These are phyloP conservation scores for Symbiodinium pilosum DNA, from an alignment of 73 alveolate genomes.

Conservation along the genomic window DNA sequence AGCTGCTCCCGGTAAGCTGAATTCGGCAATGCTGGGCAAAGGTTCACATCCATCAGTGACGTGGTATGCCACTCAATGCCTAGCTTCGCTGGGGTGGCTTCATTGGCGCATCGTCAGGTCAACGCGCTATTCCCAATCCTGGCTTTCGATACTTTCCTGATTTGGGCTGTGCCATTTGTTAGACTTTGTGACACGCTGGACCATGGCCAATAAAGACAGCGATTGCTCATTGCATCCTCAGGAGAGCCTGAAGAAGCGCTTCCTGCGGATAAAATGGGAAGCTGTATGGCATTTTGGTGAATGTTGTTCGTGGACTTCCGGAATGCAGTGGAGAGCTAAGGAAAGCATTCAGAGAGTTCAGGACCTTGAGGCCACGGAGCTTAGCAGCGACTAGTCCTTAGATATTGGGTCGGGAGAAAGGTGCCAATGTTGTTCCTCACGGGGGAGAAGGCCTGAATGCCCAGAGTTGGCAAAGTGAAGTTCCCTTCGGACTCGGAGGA, in stretches of 20 bases:
- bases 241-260: conserved; percentile 88
- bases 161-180: background rate
- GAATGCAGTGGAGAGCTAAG: background rate
- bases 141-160: conserved; percentile 60
- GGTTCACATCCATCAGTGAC: conserved; percentile 69
- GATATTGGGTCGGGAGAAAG: background rate
- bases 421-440: conserved; percentile 95
- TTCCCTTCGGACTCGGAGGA: conserved; percentile 20
- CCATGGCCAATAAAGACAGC: background rate
- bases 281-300: background rate
- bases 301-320: no score
- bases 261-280: conserved; percentile 78
- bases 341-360: conserved; percentile 88
- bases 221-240: background rate
- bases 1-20: no score
- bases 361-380: conserved; percentile 60
- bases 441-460: conserved; percentile 89
- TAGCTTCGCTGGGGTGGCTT: background rate
- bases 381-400: background rate
- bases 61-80: conserved; percentile 3
- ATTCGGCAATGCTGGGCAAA: no score
- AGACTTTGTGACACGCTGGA: background rate
- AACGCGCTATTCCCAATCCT: conserved; percentile 85
- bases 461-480: no score
- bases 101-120: background rate